Percentiles rank a stretch among this genome's conserved stretches.
These are phyloP conservation scores for Cephaloascus fragrans DNA, from an alignment of 805 yeast genomes.

Conservation along the genomic window DNA sequence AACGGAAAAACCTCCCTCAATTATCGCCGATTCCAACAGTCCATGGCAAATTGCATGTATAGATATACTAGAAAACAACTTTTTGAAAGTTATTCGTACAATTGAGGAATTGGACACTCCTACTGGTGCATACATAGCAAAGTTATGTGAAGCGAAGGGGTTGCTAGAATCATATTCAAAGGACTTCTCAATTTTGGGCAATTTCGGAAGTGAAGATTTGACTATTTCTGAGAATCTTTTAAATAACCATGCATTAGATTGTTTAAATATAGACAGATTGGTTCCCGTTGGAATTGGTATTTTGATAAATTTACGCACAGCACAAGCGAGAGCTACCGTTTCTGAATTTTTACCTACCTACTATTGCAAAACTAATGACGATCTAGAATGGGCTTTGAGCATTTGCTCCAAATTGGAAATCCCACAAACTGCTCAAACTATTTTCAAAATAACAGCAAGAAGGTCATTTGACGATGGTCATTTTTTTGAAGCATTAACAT, in stretches of 20 bases:
- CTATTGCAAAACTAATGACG: conserved; percentile 59
- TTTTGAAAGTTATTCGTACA: conserved; percentile 45
- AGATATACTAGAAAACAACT: conserved; percentile 46
- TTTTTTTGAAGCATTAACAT: conserved; percentile 51
- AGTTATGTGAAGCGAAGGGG: conserved; percentile 56
- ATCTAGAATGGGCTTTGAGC: conserved; percentile 69
- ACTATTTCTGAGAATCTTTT: conserved; percentile 47
- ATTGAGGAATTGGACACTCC: conserved; percentile 52
- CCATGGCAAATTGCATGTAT: conserved; percentile 47
- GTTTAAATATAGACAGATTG: conserved; percentile 39
- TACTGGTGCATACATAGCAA: conserved; percentile 54
- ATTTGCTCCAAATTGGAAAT: conserved; percentile 61
- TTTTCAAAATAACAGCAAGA: conserved; percentile 41
- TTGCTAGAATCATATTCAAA: conserved; percentile 26
- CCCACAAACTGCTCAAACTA: conserved; percentile 43
- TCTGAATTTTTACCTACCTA: conserved; percentile 51
- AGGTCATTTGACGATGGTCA: conserved; percentile 44
- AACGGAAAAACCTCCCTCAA: conserved; percentile 19
- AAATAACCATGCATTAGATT: conserved; percentile 44
- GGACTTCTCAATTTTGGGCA: conserved; percentile 11
- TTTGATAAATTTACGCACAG: conserved; percentile 24
- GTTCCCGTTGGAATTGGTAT: conserved; percentile 68
- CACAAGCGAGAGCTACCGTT: conserved; percentile 32
- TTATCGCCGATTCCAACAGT: conserved; percentile 20
- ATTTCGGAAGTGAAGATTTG: conserved; percentile 9